A percentile compares a stretch with the other conserved stretches of the same genome.
Conservation (phyloP, 176 grass and related monocot genomes). For the Ensete glaucum region DNA sequence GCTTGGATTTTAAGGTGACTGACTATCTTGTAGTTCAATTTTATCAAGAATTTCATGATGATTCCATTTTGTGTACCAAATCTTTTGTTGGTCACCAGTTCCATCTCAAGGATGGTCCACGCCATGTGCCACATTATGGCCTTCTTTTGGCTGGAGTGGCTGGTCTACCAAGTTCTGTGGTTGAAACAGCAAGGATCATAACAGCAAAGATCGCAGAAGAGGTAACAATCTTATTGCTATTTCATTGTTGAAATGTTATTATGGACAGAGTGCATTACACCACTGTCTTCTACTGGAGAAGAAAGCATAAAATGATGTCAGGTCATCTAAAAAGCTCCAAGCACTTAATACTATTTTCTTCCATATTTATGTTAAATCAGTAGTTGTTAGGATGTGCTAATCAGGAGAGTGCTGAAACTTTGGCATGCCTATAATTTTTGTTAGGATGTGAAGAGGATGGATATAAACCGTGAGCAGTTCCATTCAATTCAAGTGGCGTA, state of each 20-base stretch:
- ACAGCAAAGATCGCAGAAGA: constrained; percentile 73
- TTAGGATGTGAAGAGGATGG: constrained; percentile 74
- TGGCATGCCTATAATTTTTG: background rate
- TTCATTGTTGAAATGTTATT: background rate
- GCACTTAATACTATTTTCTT: background rate
- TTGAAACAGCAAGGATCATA: constrained; percentile 54
- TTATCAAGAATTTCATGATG: background rate
- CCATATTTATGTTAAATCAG: background rate
- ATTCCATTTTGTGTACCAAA: constrained; percentile 4
- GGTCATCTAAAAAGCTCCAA: background rate
- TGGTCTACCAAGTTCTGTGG: constrained; percentile 63
- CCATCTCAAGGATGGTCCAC: constrained; percentile 60
- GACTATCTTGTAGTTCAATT: background rate
- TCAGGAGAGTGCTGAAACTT: background rate
- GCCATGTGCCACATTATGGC: constrained; percentile 63
- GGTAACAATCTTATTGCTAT: constrained; percentile 26
- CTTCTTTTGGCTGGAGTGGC: constrained; percentile 77
- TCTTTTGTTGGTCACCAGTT: constrained; percentile 34
- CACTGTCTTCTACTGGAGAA: too few relatives aligned
- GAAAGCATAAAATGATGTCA: too few relatives aligned
- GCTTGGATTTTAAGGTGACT: constrained; percentile 90
- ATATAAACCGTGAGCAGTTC: constrained; percentile 45
- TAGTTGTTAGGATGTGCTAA: background rate
- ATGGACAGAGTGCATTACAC: background rate
- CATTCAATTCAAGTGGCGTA: constrained; percentile 59